phyloP scores from a whole-genome alignment of 805 yeast genomes.

The Saccharomycopsis lassenensis region DNA sequence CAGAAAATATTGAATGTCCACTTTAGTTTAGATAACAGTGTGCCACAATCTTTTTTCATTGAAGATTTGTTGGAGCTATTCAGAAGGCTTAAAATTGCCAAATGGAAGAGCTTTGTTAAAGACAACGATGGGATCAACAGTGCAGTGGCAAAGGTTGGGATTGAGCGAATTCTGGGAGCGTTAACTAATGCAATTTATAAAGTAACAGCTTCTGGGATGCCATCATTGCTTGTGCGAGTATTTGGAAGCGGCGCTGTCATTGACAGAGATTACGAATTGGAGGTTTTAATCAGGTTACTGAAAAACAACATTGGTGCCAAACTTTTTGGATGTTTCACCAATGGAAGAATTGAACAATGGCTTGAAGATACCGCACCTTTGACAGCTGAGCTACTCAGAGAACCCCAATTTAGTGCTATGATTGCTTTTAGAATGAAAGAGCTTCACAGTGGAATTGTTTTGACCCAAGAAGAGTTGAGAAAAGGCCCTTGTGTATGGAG shows the following conservation, averaged over 20 bases:
- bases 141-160: conserved; percentile 33
- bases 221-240: conserved; percentile 61
- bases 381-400: conserved; percentile 60
- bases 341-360: conserved; percentile 92
- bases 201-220: conserved; percentile 34
- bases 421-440: conserved; percentile 96
- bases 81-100: conserved; percentile 54
- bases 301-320: conserved; percentile 78
- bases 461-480: conserved; percentile 44
- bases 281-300: conserved; percentile 62
- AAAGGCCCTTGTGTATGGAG: conserved; percentile 63
- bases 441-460: conserved; percentile 67
- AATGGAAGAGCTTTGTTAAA: conserved; percentile 56
- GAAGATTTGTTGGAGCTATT: conserved; percentile 63
- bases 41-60: conserved; percentile 78
- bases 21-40: conserved; percentile 57
- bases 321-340: conserved; percentile 76
- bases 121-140: conserved; percentile 23
- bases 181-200: conserved; percentile 83
- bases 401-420: conserved; percentile 64
- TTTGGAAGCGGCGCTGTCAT: conserved; percentile 87
- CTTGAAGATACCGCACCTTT: conserved; percentile 74
- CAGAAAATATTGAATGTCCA: conserved; percentile 37
- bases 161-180: conserved; percentile 80
- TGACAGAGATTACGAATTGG: conserved; percentile 74